These are phyloP conservation scores for Misopates orontium DNA, from an alignment of 257 asterid genomes.

Conservation along the genomic window DNA sequence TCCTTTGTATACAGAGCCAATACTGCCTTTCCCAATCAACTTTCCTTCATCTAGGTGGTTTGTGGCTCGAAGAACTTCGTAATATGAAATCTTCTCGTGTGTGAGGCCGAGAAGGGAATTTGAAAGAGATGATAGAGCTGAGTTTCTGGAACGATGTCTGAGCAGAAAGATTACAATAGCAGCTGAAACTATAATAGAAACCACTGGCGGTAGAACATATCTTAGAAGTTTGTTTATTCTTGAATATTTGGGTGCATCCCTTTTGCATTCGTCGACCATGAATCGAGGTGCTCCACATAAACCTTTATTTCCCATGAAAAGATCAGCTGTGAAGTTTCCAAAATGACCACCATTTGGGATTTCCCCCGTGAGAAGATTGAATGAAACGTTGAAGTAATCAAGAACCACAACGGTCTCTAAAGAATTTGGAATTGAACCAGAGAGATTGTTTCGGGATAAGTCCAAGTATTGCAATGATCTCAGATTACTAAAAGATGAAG, in stretches of 20 bases:
- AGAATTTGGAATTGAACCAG: no score
- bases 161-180: background rate
- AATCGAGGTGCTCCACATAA: conserved; percentile 4
- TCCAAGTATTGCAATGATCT: no score
- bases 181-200: background rate
- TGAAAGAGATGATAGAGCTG: no score
- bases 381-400: no score
- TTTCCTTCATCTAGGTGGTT: background rate
- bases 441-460: no score
- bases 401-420: no score
- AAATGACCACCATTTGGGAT: background rate
- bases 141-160: background rate
- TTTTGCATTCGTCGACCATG: background rate
- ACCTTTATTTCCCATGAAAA: background rate
- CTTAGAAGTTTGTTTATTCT: background rate
- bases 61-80: conserved; percentile 2
- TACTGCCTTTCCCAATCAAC: background rate
- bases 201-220: background rate
- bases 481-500: no score
- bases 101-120: background rate
- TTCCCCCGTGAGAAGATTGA: background rate
- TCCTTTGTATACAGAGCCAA: conserved; percentile 1
- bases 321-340: background rate
- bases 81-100: conserved; percentile 10
- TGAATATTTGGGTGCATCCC: background rate